These are phyloP conservation scores for Dothideomycetes sp. DNA, from an alignment of 2,329 filamentous ascomycete species.

Conservation along the genomic window DNA sequence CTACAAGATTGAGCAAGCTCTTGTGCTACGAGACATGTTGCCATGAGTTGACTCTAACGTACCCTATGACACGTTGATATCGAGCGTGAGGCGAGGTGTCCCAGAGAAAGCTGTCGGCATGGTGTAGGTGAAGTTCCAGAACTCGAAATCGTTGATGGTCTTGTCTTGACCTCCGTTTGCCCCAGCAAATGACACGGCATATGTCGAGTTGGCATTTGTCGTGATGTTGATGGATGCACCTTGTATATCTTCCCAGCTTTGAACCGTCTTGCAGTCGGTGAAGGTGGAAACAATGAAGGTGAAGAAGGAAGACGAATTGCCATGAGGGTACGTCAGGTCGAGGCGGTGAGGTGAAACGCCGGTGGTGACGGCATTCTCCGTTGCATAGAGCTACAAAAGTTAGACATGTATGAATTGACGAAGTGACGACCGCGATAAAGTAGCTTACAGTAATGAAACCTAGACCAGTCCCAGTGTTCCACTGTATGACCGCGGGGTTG, in stretches of 20 bases:
- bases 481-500: conserved; percentile 53
- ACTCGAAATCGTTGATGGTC: conserved; percentile 33
- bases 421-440: not conserved
- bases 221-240: conserved; percentile 39
- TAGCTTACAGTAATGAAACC: conserved; percentile 22
- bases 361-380: conserved; percentile 33
- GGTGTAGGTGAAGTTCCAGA: conserved; percentile 34
- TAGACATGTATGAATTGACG: too few species aligned
- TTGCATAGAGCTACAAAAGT: conserved; percentile 28
- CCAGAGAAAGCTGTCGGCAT: conserved; percentile 10
- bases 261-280: conserved; percentile 35
- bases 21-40: conserved; percentile 2
- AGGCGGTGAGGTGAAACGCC: conserved; percentile 35
- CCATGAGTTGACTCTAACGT: too few species aligned
- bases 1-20: conserved; percentile 5
- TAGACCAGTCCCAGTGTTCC: conserved; percentile 36
- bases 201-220: conserved; percentile 36
- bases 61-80: conserved; percentile 1
- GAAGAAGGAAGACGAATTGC: conserved; percentile 42
- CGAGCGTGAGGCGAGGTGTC: conserved; percentile 9
- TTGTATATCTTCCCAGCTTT: conserved; percentile 40
- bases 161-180: conserved; percentile 29
- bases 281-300: conserved; percentile 43
- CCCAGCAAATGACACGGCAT: conserved; percentile 38
- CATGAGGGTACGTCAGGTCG: conserved; percentile 46